phyloP scores from a whole-genome alignment of 2,329 filamentous ascomycete species.

The Apiospora kogelbergensis region DNA sequence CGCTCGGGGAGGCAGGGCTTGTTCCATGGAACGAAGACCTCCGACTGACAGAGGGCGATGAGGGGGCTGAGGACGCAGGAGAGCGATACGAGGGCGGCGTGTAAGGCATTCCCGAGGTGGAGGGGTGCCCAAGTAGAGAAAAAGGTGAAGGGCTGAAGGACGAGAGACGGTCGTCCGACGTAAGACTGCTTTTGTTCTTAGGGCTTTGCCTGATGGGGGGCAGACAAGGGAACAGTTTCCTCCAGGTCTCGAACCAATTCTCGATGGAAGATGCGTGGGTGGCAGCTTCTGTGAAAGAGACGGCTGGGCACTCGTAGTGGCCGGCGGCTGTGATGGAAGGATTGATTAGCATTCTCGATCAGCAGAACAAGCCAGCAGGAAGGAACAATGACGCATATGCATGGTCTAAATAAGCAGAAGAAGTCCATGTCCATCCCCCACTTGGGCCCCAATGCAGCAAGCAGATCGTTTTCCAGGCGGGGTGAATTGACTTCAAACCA shows the following conservation, averaged over 20 bases:
- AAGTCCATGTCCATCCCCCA: neutral
- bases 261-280: constrained; percentile 18
- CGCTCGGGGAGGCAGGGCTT: constrained; percentile 15
- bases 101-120: constrained; percentile 72
- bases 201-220: constrained; percentile 23
- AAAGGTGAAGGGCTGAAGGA: constrained; percentile 24
- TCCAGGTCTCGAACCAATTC: constrained; percentile 28
- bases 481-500: neutral
- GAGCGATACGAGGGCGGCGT: constrained; percentile 73
- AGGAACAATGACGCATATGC: constrained; percentile 13
- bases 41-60: constrained; percentile 58
- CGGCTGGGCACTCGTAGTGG: constrained; percentile 24
- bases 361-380: neutral
- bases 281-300: constrained; percentile 19
- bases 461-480: neutral
- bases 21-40: constrained; percentile 53
- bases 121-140: constrained; percentile 25
- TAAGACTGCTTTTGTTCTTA: constrained; percentile 26
- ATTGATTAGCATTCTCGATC: constrained; percentile 31
- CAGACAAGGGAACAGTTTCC: constrained; percentile 29
- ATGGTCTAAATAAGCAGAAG: constrained; percentile 22
- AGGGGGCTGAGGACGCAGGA: constrained; percentile 57
- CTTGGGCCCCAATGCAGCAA: constrained; percentile 13
- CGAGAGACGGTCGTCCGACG: constrained; percentile 21
- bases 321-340: constrained; percentile 26